These are phyloP conservation scores for Podospora tetraspora DNA, from an alignment of 495 filamentous ascomycete species.

Conservation along the genomic window DNA sequence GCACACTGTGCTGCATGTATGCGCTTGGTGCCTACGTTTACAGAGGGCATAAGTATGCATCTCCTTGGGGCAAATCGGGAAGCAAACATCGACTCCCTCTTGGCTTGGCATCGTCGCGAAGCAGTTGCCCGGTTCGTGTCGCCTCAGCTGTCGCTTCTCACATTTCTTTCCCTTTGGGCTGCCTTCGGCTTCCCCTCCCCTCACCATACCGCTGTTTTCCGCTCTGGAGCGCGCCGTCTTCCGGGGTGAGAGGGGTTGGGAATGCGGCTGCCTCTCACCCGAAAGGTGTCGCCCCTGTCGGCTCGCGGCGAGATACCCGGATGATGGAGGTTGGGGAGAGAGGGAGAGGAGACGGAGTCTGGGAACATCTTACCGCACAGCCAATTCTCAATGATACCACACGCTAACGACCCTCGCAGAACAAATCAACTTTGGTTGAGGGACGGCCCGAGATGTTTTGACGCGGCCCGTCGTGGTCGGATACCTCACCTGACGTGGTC, in stretches of 20 bases:
- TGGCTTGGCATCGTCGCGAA: neutral
- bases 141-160: neutral
- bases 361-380: neutral
- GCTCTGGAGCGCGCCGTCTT: neutral
- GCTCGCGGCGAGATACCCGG: neutral
- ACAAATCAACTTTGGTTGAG: neutral
- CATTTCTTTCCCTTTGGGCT: neutral
- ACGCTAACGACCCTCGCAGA: neutral
- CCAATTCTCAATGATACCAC: neutral
- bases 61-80: neutral
- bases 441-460: neutral
- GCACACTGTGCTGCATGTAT: neutral
- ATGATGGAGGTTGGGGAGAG: neutral
- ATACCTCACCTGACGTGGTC: neutral
- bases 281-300: neutral
- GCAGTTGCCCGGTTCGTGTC: neutral
- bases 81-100: neutral
- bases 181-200: no score
- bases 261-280: neutral
- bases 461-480: neutral
- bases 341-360: no score
- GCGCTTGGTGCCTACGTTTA: neutral
- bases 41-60: neutral
- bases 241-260: neutral
- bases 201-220: neutral